Conservation (phyloP, 2,329 filamentous ascomycete genomes). For the Aureobasidium pullulans region DNA sequence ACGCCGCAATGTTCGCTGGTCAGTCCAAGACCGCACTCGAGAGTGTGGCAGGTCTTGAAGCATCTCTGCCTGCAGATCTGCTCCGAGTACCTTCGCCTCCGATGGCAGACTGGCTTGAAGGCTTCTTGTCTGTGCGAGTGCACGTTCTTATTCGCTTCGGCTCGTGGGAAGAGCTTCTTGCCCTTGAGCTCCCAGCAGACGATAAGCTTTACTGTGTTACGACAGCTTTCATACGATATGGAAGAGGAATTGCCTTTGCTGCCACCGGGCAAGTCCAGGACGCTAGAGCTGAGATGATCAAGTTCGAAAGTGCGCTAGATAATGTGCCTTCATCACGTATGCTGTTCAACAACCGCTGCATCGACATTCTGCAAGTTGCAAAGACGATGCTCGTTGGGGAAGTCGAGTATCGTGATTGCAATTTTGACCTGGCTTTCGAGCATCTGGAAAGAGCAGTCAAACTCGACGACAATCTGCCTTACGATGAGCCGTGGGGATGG, state of each 20-base stretch:
- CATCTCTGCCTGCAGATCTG: conserved; percentile 54
- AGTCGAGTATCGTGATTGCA: conserved; percentile 58
- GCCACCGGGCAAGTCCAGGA: conserved; percentile 48
- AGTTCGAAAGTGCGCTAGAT: conserved; percentile 46
- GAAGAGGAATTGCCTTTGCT: conserved; percentile 58
- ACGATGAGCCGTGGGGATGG: conserved; percentile 71
- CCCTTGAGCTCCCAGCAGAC: conserved; percentile 51
- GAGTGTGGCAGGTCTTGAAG: conserved; percentile 53
- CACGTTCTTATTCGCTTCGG: conserved; percentile 70
- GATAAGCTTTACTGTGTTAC: conserved; percentile 59
- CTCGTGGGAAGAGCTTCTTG: conserved; percentile 58
- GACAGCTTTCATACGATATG: conserved; percentile 61
- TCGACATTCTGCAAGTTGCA: conserved; percentile 55
- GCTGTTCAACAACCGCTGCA: conserved; percentile 61
- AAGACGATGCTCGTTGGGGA: conserved; percentile 64
- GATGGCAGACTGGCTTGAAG: conserved; percentile 75
- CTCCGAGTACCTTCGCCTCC: conserved; percentile 49
- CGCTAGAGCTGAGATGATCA: conserved; percentile 37
- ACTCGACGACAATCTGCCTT: conserved; percentile 55
- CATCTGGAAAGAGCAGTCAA: conserved; percentile 50
- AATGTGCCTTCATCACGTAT: conserved; percentile 53
- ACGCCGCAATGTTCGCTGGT: conserved; percentile 71
- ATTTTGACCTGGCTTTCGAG: conserved; percentile 51
- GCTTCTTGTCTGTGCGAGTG: conserved; percentile 58
- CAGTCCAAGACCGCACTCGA: conserved; percentile 56